Conservation (phyloP, 139 green algal genomes). For the Asterochloris sp. region DNA sequence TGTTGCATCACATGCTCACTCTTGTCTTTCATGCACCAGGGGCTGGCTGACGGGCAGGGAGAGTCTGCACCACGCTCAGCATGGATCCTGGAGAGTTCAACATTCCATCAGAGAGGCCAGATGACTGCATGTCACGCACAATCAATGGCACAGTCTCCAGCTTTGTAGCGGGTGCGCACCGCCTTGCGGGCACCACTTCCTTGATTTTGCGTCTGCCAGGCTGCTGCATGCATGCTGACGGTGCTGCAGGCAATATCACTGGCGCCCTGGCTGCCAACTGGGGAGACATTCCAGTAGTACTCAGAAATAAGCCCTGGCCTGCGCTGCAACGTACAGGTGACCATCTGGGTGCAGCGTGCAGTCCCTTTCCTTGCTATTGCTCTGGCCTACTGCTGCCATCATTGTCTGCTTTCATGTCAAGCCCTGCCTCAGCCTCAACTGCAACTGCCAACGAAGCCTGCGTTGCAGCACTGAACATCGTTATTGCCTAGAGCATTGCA, state of each 20-base stretch:
- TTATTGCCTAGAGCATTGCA: not conserved
- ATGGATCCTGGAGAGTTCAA: no score
- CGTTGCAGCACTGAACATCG: not conserved
- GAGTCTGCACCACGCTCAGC: no score
- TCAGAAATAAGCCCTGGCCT: conserved; percentile 47
- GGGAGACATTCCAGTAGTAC: conserved; percentile 40
- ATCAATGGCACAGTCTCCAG: conserved; percentile 10
- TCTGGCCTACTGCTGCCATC: not conserved
- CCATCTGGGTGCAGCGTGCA: not conserved
- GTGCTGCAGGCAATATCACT: conserved; percentile 27
- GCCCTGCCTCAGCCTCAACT: not conserved
- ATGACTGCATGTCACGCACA: conserved; percentile 4
- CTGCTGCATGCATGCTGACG: not conserved
- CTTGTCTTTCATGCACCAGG: no score
- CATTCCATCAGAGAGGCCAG: conserved; percentile 6
- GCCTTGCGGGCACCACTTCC: not conserved
- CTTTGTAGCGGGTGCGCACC: not conserved
- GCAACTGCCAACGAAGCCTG: not conserved
- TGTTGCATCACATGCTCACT: no score
- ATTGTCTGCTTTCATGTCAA: not conserved
- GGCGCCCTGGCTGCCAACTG: conserved; percentile 48
- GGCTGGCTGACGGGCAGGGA: no score
- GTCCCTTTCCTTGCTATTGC: not conserved
- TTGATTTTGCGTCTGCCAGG: not conserved
- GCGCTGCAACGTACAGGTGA: conserved; percentile 42